Evolutionary conservation across 345 rosid genomes (phyloP), one percentile per base, ranked within the genome.

Genomic region (Laguncularia racemosa): DNA sequence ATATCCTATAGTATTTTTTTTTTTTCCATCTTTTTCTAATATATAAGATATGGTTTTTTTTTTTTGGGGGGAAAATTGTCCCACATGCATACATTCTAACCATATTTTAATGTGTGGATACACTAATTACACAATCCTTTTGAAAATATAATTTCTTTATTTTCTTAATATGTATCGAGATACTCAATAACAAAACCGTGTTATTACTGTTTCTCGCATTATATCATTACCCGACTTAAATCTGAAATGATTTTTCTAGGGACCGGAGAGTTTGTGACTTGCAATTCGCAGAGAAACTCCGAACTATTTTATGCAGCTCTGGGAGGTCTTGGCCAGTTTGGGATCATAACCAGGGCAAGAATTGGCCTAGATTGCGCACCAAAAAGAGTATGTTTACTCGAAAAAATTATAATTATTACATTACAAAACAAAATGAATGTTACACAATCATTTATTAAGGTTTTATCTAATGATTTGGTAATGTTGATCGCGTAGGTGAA

Each of bases 261-360:
- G 28, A 78, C 67, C 33, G 89, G 85, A n/a, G 78, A 78, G 56
- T 57, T 76, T 2, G 60, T 76, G n/a, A 75, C 81, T 13, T 83
- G 89, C 68, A 73, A 83, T 6, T 44, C 52, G 11, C 2, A 59
- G 17, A n/a, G 44, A 14, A 76, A 72, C 44, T 59, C 76, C 1
- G 85, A 83, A n/a, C 71, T 83, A 20, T 83, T 80, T 60, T 67
- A 64, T 50, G 80, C 70, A 5, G 89, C 78, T 48, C 60, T 83
- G 0, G 89, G 89, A 7, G 89, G 89, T 4, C 56, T 83, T 19
- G 89, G 89, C n/a, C 85, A 83, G 48, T 83, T 83, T 44, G 89
- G 89, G 14, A 72, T 80, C 15, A 83, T 83, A 58, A 78, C 83
- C 13, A 65, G 89, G 48, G 89, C 85, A 23, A 69, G 85, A 58